Evolutionary conservation across 495 filamentous ascomycete genomes (phyloP).

Genomic region (Podospora anserina): DNA sequence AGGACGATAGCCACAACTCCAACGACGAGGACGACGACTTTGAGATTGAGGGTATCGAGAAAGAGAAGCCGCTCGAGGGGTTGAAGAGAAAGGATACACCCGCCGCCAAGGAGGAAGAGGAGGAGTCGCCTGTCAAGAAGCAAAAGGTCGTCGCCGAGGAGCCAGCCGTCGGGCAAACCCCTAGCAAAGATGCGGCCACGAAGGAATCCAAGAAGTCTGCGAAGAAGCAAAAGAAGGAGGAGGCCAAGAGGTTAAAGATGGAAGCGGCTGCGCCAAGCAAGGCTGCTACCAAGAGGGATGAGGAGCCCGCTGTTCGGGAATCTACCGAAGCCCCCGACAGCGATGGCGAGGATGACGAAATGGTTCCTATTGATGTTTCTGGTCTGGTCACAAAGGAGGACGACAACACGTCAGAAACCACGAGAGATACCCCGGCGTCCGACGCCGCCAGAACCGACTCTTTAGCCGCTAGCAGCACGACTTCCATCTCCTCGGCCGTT

Average conservation of each 20-base stretch:
- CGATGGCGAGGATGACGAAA: slow-evolving; percentile 20
- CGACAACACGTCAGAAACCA: slow-evolving; percentile 50
- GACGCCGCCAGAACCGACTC: slow-evolving; percentile 51
- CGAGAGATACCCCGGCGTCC: slow-evolving; percentile 61
- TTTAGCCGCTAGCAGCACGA: slow-evolving; percentile 57
- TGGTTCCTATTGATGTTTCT: slow-evolving; percentile 47
- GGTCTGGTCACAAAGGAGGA: slow-evolving; percentile 45
- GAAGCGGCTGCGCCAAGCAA: slow-evolving; percentile 18
- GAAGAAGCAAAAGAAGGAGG: slow-evolving; percentile 27
- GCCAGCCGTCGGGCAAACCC: slow-evolving; percentile 25
- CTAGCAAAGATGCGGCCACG: slow-evolving; percentile 29
- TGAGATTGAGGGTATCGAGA: slow-evolving; percentile 44
- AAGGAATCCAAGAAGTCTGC: slow-evolving; percentile 31
- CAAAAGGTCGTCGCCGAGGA: slow-evolving; percentile 39
- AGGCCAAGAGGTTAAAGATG: slow-evolving; percentile 22
- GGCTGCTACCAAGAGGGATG: slow-evolving; percentile 5
- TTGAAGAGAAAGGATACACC: slow-evolving; percentile 45
- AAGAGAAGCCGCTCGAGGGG: slow-evolving; percentile 54
- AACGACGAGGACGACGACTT: slow-evolving; percentile 39
- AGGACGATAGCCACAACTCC: slow-evolving; percentile 29
- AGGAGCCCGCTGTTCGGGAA: slow-evolving; percentile 14
- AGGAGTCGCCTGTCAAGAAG: slow-evolving; percentile 42
- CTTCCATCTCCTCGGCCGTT: slow-evolving; percentile 67
- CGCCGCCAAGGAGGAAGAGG: slow-evolving; percentile 42
- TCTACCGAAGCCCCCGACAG: slow-evolving; percentile 23